Conservation (phyloP, 345 rosid species). For the Salix koriyanagi region DNA sequence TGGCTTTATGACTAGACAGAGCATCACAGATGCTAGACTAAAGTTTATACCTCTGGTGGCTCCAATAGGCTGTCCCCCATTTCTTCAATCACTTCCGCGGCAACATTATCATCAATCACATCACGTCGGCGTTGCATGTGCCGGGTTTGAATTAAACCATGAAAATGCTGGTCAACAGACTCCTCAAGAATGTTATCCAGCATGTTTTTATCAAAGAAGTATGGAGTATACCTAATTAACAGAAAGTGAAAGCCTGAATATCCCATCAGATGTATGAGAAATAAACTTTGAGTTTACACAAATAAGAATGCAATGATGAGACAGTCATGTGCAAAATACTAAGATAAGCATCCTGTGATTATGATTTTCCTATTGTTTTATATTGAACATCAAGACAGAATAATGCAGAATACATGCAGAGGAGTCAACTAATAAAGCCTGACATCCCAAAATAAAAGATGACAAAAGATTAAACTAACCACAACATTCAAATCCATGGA, state of each 20-base stretch:
- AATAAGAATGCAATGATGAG: not conserved
- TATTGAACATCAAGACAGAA: not conserved
- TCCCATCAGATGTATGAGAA: not conserved
- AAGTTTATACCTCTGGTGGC: constrained; percentile 74
- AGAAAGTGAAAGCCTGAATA: not conserved
- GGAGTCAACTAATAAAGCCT: not conserved
- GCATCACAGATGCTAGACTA: not conserved
- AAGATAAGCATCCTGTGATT: not conserved
- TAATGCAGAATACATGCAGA: not conserved
- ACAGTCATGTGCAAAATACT: not conserved
- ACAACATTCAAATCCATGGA: not conserved
- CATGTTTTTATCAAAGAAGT: constrained; percentile 86
- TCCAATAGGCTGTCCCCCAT: constrained; percentile 81
- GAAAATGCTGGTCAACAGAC: constrained; percentile 91
- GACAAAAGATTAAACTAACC: not conserved
- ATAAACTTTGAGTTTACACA: not conserved
- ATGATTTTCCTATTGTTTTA: not conserved
- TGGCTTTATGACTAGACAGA: not conserved
- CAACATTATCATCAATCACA: constrained; percentile 71
- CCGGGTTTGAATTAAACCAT: constrained; percentile 76
- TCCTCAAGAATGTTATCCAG: constrained; percentile 95
- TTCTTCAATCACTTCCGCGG: constrained; percentile 81
- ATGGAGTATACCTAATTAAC: constrained; percentile 83
- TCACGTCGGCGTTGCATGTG: constrained; percentile 78
- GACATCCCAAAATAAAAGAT: not conserved